Evolutionary conservation across 805 yeast species (phyloP), one percentile per base, ranked within the genome.

Genomic region (Lachancea nothofagi): DNA sequence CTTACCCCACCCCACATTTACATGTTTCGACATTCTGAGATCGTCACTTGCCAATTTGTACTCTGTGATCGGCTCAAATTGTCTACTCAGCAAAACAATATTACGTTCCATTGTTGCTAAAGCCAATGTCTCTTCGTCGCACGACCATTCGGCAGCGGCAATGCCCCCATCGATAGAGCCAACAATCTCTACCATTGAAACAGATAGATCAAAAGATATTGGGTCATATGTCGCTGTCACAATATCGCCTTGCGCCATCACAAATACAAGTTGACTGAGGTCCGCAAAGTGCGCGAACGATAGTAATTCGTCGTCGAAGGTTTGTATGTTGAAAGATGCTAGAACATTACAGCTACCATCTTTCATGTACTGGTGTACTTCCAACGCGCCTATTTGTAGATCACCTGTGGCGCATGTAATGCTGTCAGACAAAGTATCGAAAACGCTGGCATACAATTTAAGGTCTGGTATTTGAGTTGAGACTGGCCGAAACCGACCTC

Each of bases 1-100:
- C 46, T 83, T 84, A 55, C 99, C 99, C 99, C 99, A 93, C 19
- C 99, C 99, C 30, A 93, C 96, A 20, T 90, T 81, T 26, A 93
- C 96, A 56, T 93, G 96, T 49, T 79, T 80, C 2, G 88, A 80
- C 36, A 76, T 64, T 24, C 65, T 59, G 33, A 89, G 69, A 57
- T 93, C 98, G 7, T 71, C 72, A 0, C 74, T 65, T 33, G 71
- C 61, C 44, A 88, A 61, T 22, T 63, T 59, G 41, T 70, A 70
- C 54, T 90, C 97, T 8, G 76, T 65, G 18, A 90, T 70, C 1
- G 89, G 85, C 48, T 90, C 97, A 47, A 88, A 83, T 30, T 73
- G 65, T 47, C 95, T 72, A 27, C 89, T 81, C 39, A 93, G 69
- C 17, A 89, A 53, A 0, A 86, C 64, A 7, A 86, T 61, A 37